phyloP scores from a whole-genome alignment of 2,329 filamentous ascomycete genomes.

The Mollisiaceae sp. region DNA sequence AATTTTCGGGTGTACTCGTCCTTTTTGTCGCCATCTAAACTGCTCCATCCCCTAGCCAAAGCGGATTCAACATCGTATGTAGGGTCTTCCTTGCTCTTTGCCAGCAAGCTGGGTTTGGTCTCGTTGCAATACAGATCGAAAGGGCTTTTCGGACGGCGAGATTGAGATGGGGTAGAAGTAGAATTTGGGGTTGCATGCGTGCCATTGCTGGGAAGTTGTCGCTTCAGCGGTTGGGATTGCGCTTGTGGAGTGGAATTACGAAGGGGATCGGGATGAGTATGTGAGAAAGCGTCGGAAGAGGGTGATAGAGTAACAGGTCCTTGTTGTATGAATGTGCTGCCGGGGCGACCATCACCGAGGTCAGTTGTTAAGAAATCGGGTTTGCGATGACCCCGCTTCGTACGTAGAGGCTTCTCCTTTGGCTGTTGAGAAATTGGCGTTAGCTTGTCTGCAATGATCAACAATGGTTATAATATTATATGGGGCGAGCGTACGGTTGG shows the following conservation, averaged over 20 bases:
- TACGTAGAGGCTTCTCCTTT: slow-evolving; percentile 77
- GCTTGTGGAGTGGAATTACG: slow-evolving; percentile 41
- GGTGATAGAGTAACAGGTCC: slow-evolving; percentile 54
- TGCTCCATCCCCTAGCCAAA: slow-evolving; percentile 39
- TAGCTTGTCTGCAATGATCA: slow-evolving; percentile 33
- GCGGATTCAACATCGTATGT: slow-evolving; percentile 38
- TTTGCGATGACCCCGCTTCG: slow-evolving; percentile 74
- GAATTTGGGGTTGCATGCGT: slow-evolving; percentile 16
- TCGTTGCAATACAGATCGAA: slow-evolving; percentile 42
- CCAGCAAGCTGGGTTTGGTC: slow-evolving; percentile 32
- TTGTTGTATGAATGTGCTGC: slow-evolving; percentile 53
- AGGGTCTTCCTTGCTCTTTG: slow-evolving; percentile 32
- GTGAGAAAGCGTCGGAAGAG: slow-evolving; percentile 58
- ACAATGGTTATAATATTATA: slow-evolving; percentile 28
- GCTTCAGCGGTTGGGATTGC: slow-evolving; percentile 27
- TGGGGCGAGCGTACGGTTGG: slow-evolving; percentile 65
- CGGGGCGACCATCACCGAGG: slow-evolving; percentile 46
- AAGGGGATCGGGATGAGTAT: slow-evolving; percentile 48
- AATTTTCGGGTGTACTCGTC: slow-evolving; percentile 32
- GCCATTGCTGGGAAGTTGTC: slow-evolving; percentile 44
- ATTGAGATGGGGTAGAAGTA: slow-evolving; percentile 21
- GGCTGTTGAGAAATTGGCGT: slow-evolving; percentile 55
- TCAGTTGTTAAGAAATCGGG: slow-evolving; percentile 48
- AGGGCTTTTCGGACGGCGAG: slow-evolving; percentile 32
- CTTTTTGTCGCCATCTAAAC: slow-evolving; percentile 32